Evolutionary conservation across 2,329 filamentous ascomycete genomes (phyloP), one percentile per base, ranked within the genome.

Genomic region (Albifimbria verrucaria): DNA sequence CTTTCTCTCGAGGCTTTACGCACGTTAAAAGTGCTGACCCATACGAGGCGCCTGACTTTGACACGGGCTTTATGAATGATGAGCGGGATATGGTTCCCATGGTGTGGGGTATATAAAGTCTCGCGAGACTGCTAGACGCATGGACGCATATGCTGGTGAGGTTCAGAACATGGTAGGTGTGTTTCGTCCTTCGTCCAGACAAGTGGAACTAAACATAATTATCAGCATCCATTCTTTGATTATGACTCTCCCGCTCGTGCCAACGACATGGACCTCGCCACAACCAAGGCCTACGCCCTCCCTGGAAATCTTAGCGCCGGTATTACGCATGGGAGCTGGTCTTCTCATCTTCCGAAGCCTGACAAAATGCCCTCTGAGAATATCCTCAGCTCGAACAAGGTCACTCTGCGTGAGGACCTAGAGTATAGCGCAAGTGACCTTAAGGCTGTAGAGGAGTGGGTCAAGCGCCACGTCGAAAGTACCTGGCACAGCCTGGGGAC

Each of bases 41-140:
- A 17, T 92, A 92, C 64, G 88, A 86, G 45, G 74, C 77, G 15
- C 88, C 88, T 0, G 89, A 92, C 72, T 92, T 92, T 62, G 89
- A 92, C 66, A 82, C 87, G 1, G 88, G 88, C 21, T 92, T 92
- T 76, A 91, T 92, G 88, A 92, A 90, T 62, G 89, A 92, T 71
- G 87, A 90, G 71, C 80, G 89, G 22, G 89, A 92, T 64, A 92
- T 92, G 88, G 88, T 85, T 1, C 88, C 89, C 9, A 90, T 89
- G 85, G 87, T 92, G 6, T 92, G 89, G 88, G 86, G 86, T 92
- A 92, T 71, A 89, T 91, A 76, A 91, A 91, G 73, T 89, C 86
- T 2, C 86, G 88, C 53, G 88, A 91, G 77, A 92, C 88, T 3
- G 89, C 89, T 2, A 81, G 89, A 3, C 83, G 88, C 57, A 91